Conservation (phyloP, 345 rosid species). For the Lumnitzera racemosa region DNA sequence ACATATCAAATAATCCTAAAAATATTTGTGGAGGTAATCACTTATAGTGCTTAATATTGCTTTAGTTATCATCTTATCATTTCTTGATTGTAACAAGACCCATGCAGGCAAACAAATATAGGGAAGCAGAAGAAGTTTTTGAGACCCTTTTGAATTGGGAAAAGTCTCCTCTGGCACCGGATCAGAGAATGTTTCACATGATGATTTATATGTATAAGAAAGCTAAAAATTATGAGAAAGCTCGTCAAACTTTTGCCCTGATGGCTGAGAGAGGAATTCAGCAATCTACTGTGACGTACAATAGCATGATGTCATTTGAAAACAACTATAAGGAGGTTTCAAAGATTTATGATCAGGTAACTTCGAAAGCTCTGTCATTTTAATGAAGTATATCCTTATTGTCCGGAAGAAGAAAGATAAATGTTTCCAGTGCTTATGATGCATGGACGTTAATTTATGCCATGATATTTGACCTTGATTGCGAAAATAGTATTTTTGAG, state of each 20-base stretch:
- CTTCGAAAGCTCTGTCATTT: not conserved
- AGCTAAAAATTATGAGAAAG: conserved; percentile 77
- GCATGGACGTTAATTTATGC: no score
- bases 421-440: not conserved
- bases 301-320: conserved; percentile 92
- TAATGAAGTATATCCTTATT: conserved; percentile 3
- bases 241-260: conserved; percentile 60
- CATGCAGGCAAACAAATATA: conserved; percentile 67
- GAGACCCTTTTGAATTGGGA: conserved; percentile 63
- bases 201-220: conserved; percentile 93
- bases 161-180: conserved; percentile 67
- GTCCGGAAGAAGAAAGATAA: not conserved
- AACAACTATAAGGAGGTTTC: conserved; percentile 92
- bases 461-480: no score
- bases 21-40: conserved; percentile 65
- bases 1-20: conserved; percentile 90
- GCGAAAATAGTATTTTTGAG: no score
- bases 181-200: conserved; percentile 94
- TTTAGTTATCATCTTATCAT: conserved; percentile 1
- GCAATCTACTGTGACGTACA: conserved; percentile 74
- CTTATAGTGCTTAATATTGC: conserved; percentile 6
- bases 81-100: conserved; percentile 5
- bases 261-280: conserved; percentile 70
- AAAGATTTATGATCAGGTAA: conserved; percentile 89
- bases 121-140: conserved; percentile 81